Evolutionary conservation across 768 basidiomycete species (phyloP).

Genomic region (Russula emetica): DNA sequence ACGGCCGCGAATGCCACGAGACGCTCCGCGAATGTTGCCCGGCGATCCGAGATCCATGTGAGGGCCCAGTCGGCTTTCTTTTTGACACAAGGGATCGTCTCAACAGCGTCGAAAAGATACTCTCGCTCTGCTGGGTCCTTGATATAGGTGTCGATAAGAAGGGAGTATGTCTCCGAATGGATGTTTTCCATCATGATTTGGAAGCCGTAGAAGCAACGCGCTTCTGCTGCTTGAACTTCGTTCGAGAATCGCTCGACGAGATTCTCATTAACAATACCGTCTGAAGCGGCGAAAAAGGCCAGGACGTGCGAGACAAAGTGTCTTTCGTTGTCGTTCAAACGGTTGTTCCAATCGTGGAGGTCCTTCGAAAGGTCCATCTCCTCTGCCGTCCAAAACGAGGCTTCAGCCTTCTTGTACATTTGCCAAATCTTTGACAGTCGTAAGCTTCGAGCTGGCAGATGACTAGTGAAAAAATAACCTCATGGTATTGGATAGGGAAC

Average conservation of each 20-base stretch:
- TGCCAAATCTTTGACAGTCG: constrained; percentile 70
- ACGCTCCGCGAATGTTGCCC: constrained; percentile 81
- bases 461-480: constrained; percentile 46
- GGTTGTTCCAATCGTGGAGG: constrained; percentile 76
- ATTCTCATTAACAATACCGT: constrained; percentile 96
- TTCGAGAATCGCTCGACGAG: constrained; percentile 89
- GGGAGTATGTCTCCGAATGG: constrained; percentile 94
- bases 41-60: constrained; percentile 80
- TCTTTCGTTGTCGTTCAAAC: constrained; percentile 75
- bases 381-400: constrained; percentile 91
- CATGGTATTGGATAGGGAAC: constrained; percentile 90
- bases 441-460: not conserved
- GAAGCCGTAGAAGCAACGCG: constrained; percentile 95
- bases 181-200: constrained; percentile 99
- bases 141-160: constrained; percentile 93
- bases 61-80: constrained; percentile 96
- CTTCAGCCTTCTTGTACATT: constrained; percentile 93
- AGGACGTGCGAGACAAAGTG: constrained; percentile 91
- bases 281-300: constrained; percentile 94
- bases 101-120: constrained; percentile 87
- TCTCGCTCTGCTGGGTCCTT: constrained; percentile 71
- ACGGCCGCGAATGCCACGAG: constrained; percentile 93
- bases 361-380: constrained; percentile 91
- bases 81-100: constrained; percentile 89
- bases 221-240: constrained; percentile 90